Evolutionary conservation across 129 eudicot genomes (phyloP).

Genomic region (Tagetes patula): DNA sequence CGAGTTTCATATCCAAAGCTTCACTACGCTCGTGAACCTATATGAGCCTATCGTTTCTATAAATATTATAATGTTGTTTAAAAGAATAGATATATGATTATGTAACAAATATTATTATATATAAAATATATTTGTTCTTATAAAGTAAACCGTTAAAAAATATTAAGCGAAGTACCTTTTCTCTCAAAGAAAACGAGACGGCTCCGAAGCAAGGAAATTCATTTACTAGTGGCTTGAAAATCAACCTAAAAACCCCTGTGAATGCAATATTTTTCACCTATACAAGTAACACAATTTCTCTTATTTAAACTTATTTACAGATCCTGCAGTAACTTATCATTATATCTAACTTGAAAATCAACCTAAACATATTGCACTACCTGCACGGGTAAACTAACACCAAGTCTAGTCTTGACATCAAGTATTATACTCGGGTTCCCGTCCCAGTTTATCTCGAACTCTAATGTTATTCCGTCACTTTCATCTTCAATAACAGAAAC

Average conservation of each 20-base stretch:
- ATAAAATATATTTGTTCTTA: background rate
- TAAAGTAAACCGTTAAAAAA: background rate
- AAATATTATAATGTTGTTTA: no score
- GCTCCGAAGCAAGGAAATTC: slow-evolving; percentile 97
- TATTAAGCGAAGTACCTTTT: slow-evolving; percentile 51
- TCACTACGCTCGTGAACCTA: no score
- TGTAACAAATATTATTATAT: background rate
- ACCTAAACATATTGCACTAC: slow-evolving; percentile 36
- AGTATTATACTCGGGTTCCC: slow-evolving; percentile 93
- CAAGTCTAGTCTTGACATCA: slow-evolving; percentile 90
- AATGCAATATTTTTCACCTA: slow-evolving; percentile 87
- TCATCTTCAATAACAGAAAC: slow-evolving; percentile 77
- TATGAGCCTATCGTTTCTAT: background rate
- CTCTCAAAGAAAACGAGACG: slow-evolving; percentile 69
- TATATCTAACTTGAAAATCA: background rate
- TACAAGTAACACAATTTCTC: slow-evolving; percentile 8
- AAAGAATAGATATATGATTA: no score
- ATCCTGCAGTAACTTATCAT: background rate
- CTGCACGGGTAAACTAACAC: slow-evolving; percentile 93
- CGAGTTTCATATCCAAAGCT: background rate
- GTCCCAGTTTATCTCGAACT: slow-evolving; percentile 96
- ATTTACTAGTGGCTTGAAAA: slow-evolving; percentile 85
- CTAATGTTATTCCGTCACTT: slow-evolving; percentile 82
- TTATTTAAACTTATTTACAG: slow-evolving; percentile 10
- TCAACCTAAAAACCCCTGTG: slow-evolving; percentile 93